Percentiles rank a stretch among this genome's conserved stretches.
Conservation (phyloP, 495 filamentous ascomycete genomes). For the Cercophora scortea region DNA sequence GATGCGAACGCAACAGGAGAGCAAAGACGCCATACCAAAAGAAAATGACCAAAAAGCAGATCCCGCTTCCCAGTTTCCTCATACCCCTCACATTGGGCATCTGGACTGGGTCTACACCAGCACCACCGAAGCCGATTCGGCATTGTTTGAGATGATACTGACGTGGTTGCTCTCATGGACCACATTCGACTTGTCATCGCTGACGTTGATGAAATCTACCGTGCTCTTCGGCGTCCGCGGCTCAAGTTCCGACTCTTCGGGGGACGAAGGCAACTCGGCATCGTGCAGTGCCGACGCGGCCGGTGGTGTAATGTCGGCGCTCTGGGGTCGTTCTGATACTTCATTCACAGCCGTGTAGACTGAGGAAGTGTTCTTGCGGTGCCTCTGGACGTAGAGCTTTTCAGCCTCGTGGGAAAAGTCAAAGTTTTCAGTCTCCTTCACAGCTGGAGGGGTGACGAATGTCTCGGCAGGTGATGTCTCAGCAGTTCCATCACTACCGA, state of each 20-base stretch:
- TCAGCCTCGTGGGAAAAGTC: neutral
- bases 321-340: neutral
- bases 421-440: neutral
- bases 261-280: conserved; percentile 15
- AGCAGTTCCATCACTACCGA: conserved; percentile 1
- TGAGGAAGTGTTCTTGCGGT: conserved; percentile 24
- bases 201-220: too few species aligned
- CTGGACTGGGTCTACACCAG: too few species aligned
- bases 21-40: too few species aligned
- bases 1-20: too few species aligned
- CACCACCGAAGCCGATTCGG: too few species aligned
- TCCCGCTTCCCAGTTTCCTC: too few species aligned
- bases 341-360: conserved; percentile 18
- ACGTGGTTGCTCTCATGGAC: too few species aligned
- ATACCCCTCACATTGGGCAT: too few species aligned
- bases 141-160: too few species aligned
- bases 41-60: too few species aligned
- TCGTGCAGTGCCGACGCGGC: conserved; percentile 10
- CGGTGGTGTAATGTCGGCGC: conserved; percentile 2
- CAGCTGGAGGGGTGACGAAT: conserved; percentile 1
- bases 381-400: conserved; percentile 5
- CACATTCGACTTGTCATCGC: too few species aligned
- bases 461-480: conserved; percentile 9
- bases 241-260: conserved; percentile 23
- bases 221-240: conserved; percentile 20